These are phyloP conservation scores for Hemileccinum rubropunctum DNA, from an alignment of 768 basidiomycete species.

Conservation along the genomic window DNA sequence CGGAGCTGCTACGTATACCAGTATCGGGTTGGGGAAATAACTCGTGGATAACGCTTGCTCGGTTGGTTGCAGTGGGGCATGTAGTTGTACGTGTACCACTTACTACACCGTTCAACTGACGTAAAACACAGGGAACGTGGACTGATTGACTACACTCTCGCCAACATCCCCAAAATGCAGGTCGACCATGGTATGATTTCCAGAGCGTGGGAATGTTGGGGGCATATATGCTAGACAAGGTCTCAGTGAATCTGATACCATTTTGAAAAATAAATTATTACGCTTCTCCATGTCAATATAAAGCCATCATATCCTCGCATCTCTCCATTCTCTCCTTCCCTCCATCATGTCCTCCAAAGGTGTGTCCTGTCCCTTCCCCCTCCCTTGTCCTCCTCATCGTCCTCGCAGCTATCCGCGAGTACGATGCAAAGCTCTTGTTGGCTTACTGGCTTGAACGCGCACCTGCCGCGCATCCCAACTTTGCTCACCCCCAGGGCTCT, in stretches of 20 bases:
- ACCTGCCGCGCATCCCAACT: constrained; percentile 69
- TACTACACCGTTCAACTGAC: too few species aligned
- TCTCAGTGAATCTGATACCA: constrained; percentile 13
- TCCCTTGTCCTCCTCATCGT: constrained; percentile 1
- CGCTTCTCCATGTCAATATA: constrained; percentile 14
- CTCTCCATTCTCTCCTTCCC: constrained; percentile 1
- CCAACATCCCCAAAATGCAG: too few species aligned
- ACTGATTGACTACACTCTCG: too few species aligned
- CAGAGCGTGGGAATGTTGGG: constrained; percentile 32
- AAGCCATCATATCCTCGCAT: constrained; percentile 5
- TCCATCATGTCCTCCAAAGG: constrained; percentile 35
- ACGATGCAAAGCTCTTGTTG: constrained; percentile 96
- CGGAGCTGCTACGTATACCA: too few species aligned
- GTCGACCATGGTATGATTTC: constrained; percentile 24
- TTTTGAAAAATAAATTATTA: constrained; percentile 18
- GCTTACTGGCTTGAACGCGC: constrained; percentile 97
- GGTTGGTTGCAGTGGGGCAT: too few species aligned
- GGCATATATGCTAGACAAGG: constrained; percentile 19
- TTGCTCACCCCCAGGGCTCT: constrained; percentile 41
- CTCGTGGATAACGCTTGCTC: too few species aligned
- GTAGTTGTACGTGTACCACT: too few species aligned
- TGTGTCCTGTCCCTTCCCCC: constrained; percentile 6
- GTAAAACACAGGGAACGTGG: too few species aligned
- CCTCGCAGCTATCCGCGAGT: constrained; percentile 84
- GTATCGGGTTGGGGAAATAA: too few species aligned